Evolutionary conservation across 2,329 filamentous ascomycete genomes (phyloP), one percentile per base, ranked within the genome.

Genomic region (Phoma sp.): DNA sequence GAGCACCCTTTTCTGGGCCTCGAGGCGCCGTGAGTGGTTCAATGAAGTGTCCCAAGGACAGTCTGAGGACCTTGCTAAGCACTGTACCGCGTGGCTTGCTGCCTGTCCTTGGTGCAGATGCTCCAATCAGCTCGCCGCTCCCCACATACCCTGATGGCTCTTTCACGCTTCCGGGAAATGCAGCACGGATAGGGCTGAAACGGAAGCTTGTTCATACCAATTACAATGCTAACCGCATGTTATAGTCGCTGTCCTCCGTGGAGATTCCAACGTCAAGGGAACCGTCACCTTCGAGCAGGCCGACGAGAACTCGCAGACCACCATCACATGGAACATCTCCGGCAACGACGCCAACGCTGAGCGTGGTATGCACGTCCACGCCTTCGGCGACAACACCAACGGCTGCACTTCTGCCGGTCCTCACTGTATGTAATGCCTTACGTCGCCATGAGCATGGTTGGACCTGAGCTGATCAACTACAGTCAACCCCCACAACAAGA

Each of bases 351-450:
- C 93, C 80, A 96, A 96, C 78, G 93, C 95, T 75, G 86, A 96
- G 87, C 93, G 95, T 80, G 95, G 91, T 79, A 92, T 98, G 86
- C 95, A 99, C 85, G 88, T 99, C 75, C 95, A 99, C 84, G 91
- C 95, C 79, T 99, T 96, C 75, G 95, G 95, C 78, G 95, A 98
- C 86, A 98, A 98, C 86, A 98, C 95, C 85, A 99, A 99, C 82
- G 95, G 95, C 79, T 99, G 95, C 90, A 98, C 93, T 66, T 96
- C 90, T 66, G 95, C 95, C 66, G 95, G 95, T 49, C 93, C 95
- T 79, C 95, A 99, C 84, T 99, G 92, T 96, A 83, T 77, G 90
- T 81, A 53, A 27, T 13, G 8, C 27, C 18, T 18, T 29, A 29
- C 9, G 27, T 29, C 18, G 27, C 27, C 9, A 7, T 29, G 27